Percentiles rank a stretch among this genome's conserved stretches.
These are phyloP conservation scores for Vitis labrusca DNA, from an alignment of 164 flowering plant species.

Conservation along the genomic window DNA sequence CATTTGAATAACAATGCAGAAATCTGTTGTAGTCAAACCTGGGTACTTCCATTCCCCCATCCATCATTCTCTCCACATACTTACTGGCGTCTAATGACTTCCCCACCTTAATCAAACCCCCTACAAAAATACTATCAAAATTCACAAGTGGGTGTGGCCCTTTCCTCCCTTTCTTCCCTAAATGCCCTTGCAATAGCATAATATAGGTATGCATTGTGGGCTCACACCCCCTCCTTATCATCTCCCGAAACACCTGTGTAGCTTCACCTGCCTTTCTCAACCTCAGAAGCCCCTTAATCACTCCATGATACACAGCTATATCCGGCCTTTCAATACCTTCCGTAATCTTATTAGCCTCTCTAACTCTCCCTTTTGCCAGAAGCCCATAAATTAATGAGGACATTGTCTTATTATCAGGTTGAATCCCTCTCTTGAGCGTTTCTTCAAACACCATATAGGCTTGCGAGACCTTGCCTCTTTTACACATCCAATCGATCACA, in stretches of 20 bases:
- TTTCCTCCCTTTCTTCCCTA: slow-evolving; percentile 88
- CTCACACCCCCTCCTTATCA: slow-evolving; percentile 81
- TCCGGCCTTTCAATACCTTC: slow-evolving; percentile 60
- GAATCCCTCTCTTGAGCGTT: slow-evolving; percentile 63
- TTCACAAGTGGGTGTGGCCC: slow-evolving; percentile 70
- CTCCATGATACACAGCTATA: slow-evolving; percentile 61
- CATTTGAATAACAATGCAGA: slow-evolving; percentile 72
- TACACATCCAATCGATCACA: slow-evolving; percentile 78
- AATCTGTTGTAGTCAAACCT: slow-evolving; percentile 87
- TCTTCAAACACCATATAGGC: slow-evolving; percentile 59
- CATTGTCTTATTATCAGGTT: slow-evolving; percentile 49
- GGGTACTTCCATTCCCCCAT: slow-evolving; percentile 71
- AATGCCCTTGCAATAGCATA: slow-evolving; percentile 89
- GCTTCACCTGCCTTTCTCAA: slow-evolving; percentile 72
- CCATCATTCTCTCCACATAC: slow-evolving; percentile 71
- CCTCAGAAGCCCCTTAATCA: slow-evolving; percentile 78
- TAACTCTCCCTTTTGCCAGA: slow-evolving; percentile 45
- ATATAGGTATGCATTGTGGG: slow-evolving; percentile 92
- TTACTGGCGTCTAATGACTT: slow-evolving; percentile 74
- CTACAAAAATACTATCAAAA: slow-evolving; percentile 87
- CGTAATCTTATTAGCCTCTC: slow-evolving; percentile 54
- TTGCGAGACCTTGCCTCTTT: slow-evolving; percentile 48
- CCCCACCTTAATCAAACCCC: slow-evolving; percentile 85
- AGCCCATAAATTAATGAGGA: slow-evolving; percentile 68
- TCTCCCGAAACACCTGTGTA: slow-evolving; percentile 82